Evolutionary conservation across 129 eudicot species (phyloP), one percentile per base, ranked within the genome.

Genomic region (Arctium minus): DNA sequence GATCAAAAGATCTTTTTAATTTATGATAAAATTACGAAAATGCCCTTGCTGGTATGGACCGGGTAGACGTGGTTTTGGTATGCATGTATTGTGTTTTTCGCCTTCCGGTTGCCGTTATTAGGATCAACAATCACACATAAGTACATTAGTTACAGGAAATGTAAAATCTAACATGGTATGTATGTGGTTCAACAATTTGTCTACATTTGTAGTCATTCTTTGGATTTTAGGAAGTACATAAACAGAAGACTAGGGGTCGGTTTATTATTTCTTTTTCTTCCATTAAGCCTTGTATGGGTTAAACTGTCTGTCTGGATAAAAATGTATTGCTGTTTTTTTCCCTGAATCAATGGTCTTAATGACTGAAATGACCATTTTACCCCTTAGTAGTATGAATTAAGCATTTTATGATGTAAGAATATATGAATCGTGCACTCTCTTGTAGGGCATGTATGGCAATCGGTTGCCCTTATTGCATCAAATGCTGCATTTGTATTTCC

Each of bases 401-500:
- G 67, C 67, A 56, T 56, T 60, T 60, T 17, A 60, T 60, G 68
- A 60, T 60, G 68, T 60, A 60, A 60, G 46, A 11, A 46, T 46
- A 46, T 46, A 46, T 2, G 3, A 46, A 46, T 10, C 13, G 56
- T 46, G 56, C 56, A 11, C 56, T 46, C 56, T 77, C 83, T 64
- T 95, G 92, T 77, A 96, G 99, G 99, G 81, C 99, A 92, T 83
- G 81, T 91, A 82, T 88, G 93, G 94, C 98, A 96, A 74, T 93
- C 98, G 12, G 84, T 96, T 76, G 86, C 89, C 70, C 97, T 96
- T 68, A 91, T 96, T 77, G 98, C 96, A 73, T 96, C 99, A 56
- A 96, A 96, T 89, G 96, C 90, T 85, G 99, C 99, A 64, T 96
- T 96, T 15, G 79, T 93, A 27, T 92, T 96, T 79, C 99, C 99